Percentiles rank a stretch among this genome's conserved stretches.
These are phyloP conservation scores for Pestalotiopsis sp. DNA, from an alignment of 2,329 filamentous ascomycete species.

Conservation along the genomic window DNA sequence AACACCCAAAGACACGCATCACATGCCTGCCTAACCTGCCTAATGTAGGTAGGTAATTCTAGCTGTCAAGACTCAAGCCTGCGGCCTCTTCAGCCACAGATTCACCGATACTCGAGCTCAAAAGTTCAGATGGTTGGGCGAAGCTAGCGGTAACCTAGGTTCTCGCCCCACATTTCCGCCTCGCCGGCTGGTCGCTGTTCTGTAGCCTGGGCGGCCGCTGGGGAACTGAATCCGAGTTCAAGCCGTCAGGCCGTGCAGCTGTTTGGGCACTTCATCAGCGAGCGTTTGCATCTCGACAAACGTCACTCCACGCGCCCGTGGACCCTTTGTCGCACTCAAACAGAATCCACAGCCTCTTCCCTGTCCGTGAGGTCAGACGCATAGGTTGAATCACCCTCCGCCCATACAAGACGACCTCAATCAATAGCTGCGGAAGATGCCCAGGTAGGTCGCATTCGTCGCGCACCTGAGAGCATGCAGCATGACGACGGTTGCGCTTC, in stretches of 20 bases:
- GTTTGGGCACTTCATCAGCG: not conserved
- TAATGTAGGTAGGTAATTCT: too few species aligned
- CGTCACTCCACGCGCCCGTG: not conserved
- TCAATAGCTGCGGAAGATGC: not conserved
- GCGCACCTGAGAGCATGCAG: constrained; percentile 13
- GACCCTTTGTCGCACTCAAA: not conserved
- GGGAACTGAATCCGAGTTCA: not conserved
- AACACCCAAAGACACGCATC: too few species aligned
- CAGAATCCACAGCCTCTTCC: not conserved
- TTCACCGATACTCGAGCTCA: not conserved
- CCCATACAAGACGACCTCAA: not conserved
- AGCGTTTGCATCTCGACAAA: not conserved
- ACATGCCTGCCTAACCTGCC: too few species aligned
- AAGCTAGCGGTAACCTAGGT: not conserved
- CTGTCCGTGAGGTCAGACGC: too few species aligned
- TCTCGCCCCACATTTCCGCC: not conserved
- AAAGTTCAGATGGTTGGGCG: not conserved
- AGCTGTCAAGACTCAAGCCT: too few species aligned
- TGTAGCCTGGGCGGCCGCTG: not conserved
- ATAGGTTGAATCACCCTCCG: not conserved
- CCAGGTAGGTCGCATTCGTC: not conserved
- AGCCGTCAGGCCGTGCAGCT: not conserved
- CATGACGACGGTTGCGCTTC: constrained; percentile 32
- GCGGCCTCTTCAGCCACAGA: not conserved
- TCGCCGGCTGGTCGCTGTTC: not conserved